phyloP scores from a whole-genome alignment of 345 rosid species.

The Gossypium stocksii region DNA sequence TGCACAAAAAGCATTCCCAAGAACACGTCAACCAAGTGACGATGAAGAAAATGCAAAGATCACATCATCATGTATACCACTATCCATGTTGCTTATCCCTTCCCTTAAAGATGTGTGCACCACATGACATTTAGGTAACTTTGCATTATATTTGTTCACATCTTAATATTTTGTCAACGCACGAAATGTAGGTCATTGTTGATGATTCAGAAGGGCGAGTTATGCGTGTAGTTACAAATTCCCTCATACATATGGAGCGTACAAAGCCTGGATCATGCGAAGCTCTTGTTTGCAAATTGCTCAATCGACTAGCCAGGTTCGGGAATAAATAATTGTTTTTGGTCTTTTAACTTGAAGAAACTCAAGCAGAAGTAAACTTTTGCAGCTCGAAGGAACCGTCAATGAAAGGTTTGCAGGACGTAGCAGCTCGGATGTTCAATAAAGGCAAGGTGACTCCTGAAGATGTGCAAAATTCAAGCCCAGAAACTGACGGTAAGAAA shows the following conservation, averaged over 20 bases:
- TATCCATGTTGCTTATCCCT: slow-evolving; percentile 78
- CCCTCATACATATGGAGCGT: slow-evolving; percentile 67
- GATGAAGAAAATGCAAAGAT: slow-evolving; percentile 70
- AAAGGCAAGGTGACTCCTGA: slow-evolving; percentile 42
- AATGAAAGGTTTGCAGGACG: slow-evolving; percentile 63
- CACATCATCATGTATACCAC: slow-evolving; percentile 53
- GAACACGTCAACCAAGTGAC: slow-evolving; percentile 50
- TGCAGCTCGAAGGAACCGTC: slow-evolving; percentile 81
- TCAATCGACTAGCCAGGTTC: slow-evolving; percentile 67
- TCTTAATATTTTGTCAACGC: slow-evolving; percentile 8
- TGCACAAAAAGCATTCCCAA: slow-evolving; percentile 48
- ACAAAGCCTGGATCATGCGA: slow-evolving; percentile 78
- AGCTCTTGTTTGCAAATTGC: slow-evolving; percentile 56
- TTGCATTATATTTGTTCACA: neutral
- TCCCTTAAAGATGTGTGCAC: slow-evolving; percentile 78
- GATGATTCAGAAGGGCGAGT: slow-evolving; percentile 53
- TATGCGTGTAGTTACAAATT: slow-evolving; percentile 46
- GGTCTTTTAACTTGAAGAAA: neutral
- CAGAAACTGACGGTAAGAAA: slow-evolving; percentile 49
- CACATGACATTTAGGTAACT: slow-evolving; percentile 5
- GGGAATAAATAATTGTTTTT: neutral
- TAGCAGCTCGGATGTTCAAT: slow-evolving; percentile 47
- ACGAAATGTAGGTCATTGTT: slow-evolving; percentile 48
- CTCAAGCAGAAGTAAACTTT: slow-evolving; percentile 17
- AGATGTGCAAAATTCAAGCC: slow-evolving; percentile 27